Evolutionary conservation across 2,329 filamentous ascomycete species (phyloP).

Genomic region (Colletotrichum godetiae): DNA sequence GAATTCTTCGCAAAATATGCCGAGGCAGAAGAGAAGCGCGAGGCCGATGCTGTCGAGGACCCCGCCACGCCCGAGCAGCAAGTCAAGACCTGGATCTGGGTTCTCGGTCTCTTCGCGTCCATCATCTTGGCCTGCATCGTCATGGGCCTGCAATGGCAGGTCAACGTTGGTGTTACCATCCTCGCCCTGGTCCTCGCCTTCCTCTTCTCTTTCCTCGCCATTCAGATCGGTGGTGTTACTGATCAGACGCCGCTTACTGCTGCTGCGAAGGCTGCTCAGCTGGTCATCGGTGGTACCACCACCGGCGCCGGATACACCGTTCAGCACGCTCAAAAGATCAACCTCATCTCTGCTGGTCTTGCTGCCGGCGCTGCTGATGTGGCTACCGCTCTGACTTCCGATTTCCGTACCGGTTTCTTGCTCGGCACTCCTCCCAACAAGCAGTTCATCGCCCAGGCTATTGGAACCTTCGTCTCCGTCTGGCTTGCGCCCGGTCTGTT

Average conservation of each 20-base stretch:
- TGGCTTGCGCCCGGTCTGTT: conserved; percentile 72
- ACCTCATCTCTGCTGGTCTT: conserved; percentile 66
- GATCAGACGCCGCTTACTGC: conserved; percentile 74
- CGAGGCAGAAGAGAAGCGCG: conserved; percentile 45
- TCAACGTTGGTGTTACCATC: conserved; percentile 67
- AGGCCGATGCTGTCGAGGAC: conserved; percentile 51
- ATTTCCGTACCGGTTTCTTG: conserved; percentile 72
- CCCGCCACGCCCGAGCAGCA: conserved; percentile 55
- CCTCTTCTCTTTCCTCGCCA: conserved; percentile 71
- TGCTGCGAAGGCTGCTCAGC: conserved; percentile 74
- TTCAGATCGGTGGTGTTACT: conserved; percentile 69
- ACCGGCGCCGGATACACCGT: conserved; percentile 59
- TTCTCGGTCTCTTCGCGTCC: conserved; percentile 56
- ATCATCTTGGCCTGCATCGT: conserved; percentile 65
- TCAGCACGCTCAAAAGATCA: conserved; percentile 65
- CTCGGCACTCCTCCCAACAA: conserved; percentile 68
- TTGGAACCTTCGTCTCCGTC: conserved; percentile 67
- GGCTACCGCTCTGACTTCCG: conserved; percentile 60
- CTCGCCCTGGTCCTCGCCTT: conserved; percentile 67
- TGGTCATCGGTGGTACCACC: conserved; percentile 69
- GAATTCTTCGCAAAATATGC: conserved; percentile 50
- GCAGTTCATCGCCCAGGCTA: conserved; percentile 69
- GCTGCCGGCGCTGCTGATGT: conserved; percentile 60
- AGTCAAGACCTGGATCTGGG: conserved; percentile 66
- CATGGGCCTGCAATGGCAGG: conserved; percentile 62